Evolutionary conservation across 352 stramenopile genomes (phyloP), one percentile per base, ranked within the genome.

Genomic region (Phytophthora fragariaefolia): DNA sequence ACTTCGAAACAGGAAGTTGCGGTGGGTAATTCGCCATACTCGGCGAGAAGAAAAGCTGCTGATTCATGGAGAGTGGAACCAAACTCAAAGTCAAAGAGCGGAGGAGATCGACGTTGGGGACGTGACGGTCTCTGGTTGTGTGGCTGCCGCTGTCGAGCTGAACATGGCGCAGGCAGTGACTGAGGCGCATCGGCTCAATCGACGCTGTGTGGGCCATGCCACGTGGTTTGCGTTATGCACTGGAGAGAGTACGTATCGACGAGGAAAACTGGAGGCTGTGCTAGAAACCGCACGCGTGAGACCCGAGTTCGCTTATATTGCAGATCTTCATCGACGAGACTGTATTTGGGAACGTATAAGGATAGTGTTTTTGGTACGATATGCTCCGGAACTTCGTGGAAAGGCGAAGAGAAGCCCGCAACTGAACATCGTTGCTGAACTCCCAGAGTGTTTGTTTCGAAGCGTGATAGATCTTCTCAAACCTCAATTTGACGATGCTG

Each of bases 151-250:
- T 10, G 50, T 72, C 15, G 22, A 66, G 20, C 24, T 17, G 22
- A 45, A 56, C 5, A 63, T 72, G 64, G 50, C 68, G 24, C 26
- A 32, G 7, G 58, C 40, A 4, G 64, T 72, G 26, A 40, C 27
- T 27, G 36, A 50, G 12, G 45, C 68, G 64, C 64, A 72, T 34
- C 50, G 58, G n/a, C 12, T 63, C 13, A 72, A 72, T 53, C 50
- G 64, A 38, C 18, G 42, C 2, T 46, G 20, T 58, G 64, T 72
- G 50, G 58, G 64, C 4, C 57, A 72, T 53, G 64, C 58, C 4
- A 68, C 64, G 50, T 72, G 64, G 64, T 63, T 72, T 20, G 45
- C 57, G 1, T 27, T 68, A n/a, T 68, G 51, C 26, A 55, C n/a
- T n/a, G 53, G 43, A 13, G 28, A 42, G 12, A 45, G 60, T 4